Evolutionary conservation across 2,329 filamentous ascomycete species (phyloP).

Genomic region (Penicillium sp.): DNA sequence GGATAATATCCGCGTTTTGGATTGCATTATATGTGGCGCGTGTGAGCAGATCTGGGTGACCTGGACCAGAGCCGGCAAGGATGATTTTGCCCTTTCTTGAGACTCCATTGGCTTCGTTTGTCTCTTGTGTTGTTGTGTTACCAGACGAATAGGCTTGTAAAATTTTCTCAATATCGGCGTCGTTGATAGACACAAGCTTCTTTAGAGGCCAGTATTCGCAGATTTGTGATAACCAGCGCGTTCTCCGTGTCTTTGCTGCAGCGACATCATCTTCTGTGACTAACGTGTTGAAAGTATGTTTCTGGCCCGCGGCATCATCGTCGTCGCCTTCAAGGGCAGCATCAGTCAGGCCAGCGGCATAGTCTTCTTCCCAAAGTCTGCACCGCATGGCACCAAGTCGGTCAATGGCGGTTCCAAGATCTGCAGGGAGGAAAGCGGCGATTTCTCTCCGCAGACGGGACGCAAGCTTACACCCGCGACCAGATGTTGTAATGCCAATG

Average conservation of each 20-base stretch:
- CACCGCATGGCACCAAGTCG: conserved; percentile 72
- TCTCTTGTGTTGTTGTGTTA: conserved; percentile 20
- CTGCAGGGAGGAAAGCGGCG: conserved; percentile 71
- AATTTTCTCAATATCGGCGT: conserved; percentile 74
- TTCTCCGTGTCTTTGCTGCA: conserved; percentile 74
- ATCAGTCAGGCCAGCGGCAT: conserved; percentile 49
- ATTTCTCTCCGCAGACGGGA: conserved; percentile 87
- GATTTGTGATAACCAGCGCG: conserved; percentile 92
- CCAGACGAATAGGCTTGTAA: conserved; percentile 66
- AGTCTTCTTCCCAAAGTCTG: conserved; percentile 73
- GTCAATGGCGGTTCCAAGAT: conserved; percentile 75
- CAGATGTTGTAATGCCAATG: conserved; percentile 93
- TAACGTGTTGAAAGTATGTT: conserved; percentile 79
- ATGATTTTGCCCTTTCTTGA: conserved; percentile 68
- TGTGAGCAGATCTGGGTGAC: conserved; percentile 88
- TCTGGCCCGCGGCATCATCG: conserved; percentile 59
- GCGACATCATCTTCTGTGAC: conserved; percentile 71
- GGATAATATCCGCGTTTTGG: conserved; percentile 48
- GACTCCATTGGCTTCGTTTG: conserved; percentile 8
- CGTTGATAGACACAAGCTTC: conserved; percentile 74
- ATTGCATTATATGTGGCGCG: conserved; percentile 55
- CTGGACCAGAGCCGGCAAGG: conserved; percentile 87
- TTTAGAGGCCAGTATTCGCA: conserved; percentile 98
- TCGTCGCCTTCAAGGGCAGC: conserved; percentile 48
- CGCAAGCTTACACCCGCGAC: conserved; percentile 89